Evolutionary conservation across 2,329 filamentous ascomycete genomes (phyloP).

Genomic region (Phaeophleospora eucalypticola): DNA sequence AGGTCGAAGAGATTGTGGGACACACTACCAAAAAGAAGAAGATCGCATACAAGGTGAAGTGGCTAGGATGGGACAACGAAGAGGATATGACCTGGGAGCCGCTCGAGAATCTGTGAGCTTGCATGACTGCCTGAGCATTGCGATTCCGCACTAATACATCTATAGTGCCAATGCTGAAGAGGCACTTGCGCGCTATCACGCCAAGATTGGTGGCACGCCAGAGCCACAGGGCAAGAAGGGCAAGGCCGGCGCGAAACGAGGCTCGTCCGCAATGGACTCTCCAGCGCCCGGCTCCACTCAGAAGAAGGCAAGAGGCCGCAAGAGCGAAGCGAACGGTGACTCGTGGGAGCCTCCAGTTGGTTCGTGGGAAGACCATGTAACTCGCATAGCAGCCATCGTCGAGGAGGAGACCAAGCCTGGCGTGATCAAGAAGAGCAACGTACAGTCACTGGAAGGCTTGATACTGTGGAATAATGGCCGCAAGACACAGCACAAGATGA

Average conservation of each 20-base stretch:
- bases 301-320: conserved; percentile 25
- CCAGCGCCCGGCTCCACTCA: conserved; percentile 19
- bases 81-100: conserved; percentile 75
- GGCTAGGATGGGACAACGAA: conserved; percentile 71
- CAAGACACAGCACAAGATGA: conserved; percentile 69
- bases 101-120: conserved; percentile 62
- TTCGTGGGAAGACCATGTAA: conserved; percentile 72
- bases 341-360: conserved; percentile 66
- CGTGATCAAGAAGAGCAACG: conserved; percentile 21
- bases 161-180: conserved; percentile 39
- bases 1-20: conserved; percentile 68
- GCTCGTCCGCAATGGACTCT: conserved; percentile 19
- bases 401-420: conserved; percentile 39
- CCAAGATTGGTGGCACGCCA: conserved; percentile 59
- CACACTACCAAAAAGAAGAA: conserved; percentile 59
- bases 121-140: background rate
- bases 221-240: conserved; percentile 29
- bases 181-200: conserved; percentile 62
- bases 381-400: conserved; percentile 67
- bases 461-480: conserved; percentile 69
- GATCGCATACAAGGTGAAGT: conserved; percentile 68
- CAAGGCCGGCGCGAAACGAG: conserved; percentile 21
- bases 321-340: conserved; percentile 29
- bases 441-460: conserved; percentile 60
- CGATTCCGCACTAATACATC: background rate